phyloP scores from a whole-genome alignment of 2,329 filamentous ascomycete genomes.

The Trichoderma pleuroti region DNA sequence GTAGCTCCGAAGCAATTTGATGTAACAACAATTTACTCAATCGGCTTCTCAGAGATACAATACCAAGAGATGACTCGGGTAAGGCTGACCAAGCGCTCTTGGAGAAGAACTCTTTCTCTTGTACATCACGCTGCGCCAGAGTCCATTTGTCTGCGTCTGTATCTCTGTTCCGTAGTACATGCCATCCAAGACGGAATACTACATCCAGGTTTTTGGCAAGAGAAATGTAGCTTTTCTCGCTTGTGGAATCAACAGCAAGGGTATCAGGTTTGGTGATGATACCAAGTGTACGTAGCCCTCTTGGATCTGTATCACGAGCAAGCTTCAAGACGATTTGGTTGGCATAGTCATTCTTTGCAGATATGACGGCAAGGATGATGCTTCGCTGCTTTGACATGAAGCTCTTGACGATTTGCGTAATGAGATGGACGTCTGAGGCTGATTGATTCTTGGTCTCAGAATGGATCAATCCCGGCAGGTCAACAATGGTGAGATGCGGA shows the following conservation, averaged over 20 bases:
- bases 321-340: constrained; percentile 55
- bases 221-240: constrained; percentile 38
- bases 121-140: constrained; percentile 35
- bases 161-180: constrained; percentile 47
- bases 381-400: constrained; percentile 58
- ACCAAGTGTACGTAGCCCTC: constrained; percentile 47
- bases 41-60: constrained; percentile 43
- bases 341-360: constrained; percentile 54
- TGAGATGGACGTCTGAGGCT: constrained; percentile 40
- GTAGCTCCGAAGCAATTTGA: constrained; percentile 47
- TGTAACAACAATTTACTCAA: constrained; percentile 49
- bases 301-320: constrained; percentile 30
- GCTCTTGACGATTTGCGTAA: constrained; percentile 45
- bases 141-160: constrained; percentile 35
- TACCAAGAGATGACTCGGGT: constrained; percentile 40
- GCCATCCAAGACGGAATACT: constrained; percentile 50
- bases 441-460: constrained; percentile 46
- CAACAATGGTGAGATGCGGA: constrained; percentile 57
- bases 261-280: constrained; percentile 57
- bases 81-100: constrained; percentile 39
- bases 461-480: constrained; percentile 56
- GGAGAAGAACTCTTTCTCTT: constrained; percentile 44
- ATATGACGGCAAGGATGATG: constrained; percentile 59
- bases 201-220: constrained; percentile 47
- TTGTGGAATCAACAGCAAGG: constrained; percentile 32